Evolutionary conservation across 805 yeast genomes (phyloP).

Genomic region (Candida awuae): DNA sequence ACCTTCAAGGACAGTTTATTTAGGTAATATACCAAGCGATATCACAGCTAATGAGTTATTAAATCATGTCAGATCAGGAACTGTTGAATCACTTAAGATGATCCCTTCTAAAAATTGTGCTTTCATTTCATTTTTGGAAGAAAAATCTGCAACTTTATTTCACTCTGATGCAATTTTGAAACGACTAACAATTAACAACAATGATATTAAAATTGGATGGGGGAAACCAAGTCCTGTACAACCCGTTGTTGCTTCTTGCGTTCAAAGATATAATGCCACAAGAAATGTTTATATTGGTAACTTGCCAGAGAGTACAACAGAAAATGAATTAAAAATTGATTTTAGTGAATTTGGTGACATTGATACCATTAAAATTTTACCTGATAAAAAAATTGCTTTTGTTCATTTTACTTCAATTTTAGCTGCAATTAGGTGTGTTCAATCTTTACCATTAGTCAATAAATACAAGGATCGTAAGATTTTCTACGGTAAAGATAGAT

Average conservation of each 20-base stretch:
- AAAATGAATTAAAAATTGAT: constrained; percentile 58
- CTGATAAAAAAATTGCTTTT: constrained; percentile 80
- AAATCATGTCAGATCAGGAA: constrained; percentile 87
- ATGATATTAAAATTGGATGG: constrained; percentile 88
- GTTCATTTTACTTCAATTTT: constrained; percentile 82
- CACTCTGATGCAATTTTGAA: constrained; percentile 90
- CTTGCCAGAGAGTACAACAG: constrained; percentile 52
- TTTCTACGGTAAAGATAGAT: constrained; percentile 88
- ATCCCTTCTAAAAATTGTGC: constrained; percentile 86
- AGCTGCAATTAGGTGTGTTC: constrained; percentile 81
- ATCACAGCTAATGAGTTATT: constrained; percentile 73
- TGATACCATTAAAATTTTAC: constrained; percentile 73
- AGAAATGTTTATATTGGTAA: constrained; percentile 89
- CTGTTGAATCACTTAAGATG: constrained; percentile 70
- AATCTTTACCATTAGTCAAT: constrained; percentile 57
- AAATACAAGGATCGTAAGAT: constrained; percentile 73
- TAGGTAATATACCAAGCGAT: constrained; percentile 82
- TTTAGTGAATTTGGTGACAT: constrained; percentile 70
- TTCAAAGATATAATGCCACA: constrained; percentile 82
- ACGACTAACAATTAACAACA: constrained; percentile 68
- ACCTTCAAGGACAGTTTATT: constrained; percentile 73
- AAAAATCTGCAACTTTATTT: constrained; percentile 79
- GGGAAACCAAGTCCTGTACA: constrained; percentile 72
- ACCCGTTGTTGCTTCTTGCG: constrained; percentile 67
- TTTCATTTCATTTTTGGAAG: constrained; percentile 81